phyloP scores from a whole-genome alignment of 2,329 filamentous ascomycete species.

The Aspergillus ruber region DNA sequence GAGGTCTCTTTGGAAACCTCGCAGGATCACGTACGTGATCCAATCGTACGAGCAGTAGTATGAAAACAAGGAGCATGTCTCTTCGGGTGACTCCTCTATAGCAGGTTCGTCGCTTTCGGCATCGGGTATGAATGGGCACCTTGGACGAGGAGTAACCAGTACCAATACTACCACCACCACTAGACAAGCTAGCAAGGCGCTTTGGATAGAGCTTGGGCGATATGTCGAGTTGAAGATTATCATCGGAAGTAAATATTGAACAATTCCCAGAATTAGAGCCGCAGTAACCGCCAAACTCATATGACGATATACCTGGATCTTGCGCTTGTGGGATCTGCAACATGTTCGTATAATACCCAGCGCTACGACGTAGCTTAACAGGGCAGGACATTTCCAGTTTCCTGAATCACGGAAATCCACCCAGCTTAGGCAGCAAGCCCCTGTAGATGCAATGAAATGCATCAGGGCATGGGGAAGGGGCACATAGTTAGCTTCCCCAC shows the following conservation, averaged over 20 bases:
- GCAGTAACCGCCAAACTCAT: constrained; percentile 16
- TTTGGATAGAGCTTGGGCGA: constrained; percentile 11
- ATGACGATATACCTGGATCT: constrained; percentile 15
- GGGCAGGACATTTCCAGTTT: constrained; percentile 15
- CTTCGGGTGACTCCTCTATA: constrained; percentile 18
- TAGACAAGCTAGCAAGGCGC: constrained; percentile 11
- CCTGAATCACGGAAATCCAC: constrained; percentile 3
- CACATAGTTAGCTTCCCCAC: not conserved
- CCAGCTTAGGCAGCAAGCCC: constrained; percentile 13
- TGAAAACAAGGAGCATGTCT: constrained; percentile 27
- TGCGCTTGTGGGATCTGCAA: constrained; percentile 6
- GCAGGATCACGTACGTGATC: constrained; percentile 25
- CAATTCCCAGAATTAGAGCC: constrained; percentile 13
- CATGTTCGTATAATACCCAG: constrained; percentile 14
- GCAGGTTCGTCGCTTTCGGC: constrained; percentile 9
- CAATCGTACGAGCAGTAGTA: constrained; percentile 30
- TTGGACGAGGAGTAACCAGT: constrained; percentile 14
- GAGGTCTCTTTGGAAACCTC: constrained; percentile 22
- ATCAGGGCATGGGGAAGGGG: constrained; percentile 10
- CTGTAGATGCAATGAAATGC: constrained; percentile 9
- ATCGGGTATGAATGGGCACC: constrained; percentile 8
- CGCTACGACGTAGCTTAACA: constrained; percentile 19
- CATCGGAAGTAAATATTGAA: constrained; percentile 18
- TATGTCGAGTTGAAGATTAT: constrained; percentile 17
- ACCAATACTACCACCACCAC: constrained; percentile 11